Conservation (phyloP, 257 asterid genomes). For the Leptodermis oblonga region DNA sequence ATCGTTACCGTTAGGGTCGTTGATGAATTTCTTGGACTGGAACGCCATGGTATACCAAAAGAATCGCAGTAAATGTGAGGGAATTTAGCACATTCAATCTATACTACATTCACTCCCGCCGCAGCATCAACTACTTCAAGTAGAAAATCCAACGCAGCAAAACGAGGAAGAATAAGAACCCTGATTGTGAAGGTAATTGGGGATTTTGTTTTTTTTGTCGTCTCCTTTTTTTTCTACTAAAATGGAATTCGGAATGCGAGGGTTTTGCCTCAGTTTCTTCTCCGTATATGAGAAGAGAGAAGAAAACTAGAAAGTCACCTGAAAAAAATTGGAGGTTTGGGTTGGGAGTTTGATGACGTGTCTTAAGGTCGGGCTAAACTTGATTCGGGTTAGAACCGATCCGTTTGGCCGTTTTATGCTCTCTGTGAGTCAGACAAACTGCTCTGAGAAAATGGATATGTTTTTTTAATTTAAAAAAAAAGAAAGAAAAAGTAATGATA, state of each 20-base stretch:
- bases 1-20: constrained; percentile 76
- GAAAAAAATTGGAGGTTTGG: not conserved
- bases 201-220: not conserved
- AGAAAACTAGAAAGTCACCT: too few species aligned
- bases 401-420: not conserved
- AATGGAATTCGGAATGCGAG: not conserved
- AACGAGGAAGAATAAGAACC: not conserved
- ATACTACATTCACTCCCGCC: not conserved
- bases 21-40: constrained; percentile 79
- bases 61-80: not conserved
- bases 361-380: not conserved
- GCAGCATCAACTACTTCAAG: not conserved
- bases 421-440: not conserved
- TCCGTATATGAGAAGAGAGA: not conserved
- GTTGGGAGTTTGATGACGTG: not conserved
- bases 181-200: not conserved
- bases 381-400: too few species aligned
- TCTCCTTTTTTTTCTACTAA: too few species aligned
- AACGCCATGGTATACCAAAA: constrained; percentile 40
- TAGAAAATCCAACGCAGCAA: not conserved
- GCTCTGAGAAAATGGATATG: too few species aligned
- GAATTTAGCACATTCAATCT: not conserved
- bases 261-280: not conserved
- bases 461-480: too few species aligned
- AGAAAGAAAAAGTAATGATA: too few species aligned